phyloP scores from a whole-genome alignment of 129 eudicot species.

The Escallonia rubra region DNA sequence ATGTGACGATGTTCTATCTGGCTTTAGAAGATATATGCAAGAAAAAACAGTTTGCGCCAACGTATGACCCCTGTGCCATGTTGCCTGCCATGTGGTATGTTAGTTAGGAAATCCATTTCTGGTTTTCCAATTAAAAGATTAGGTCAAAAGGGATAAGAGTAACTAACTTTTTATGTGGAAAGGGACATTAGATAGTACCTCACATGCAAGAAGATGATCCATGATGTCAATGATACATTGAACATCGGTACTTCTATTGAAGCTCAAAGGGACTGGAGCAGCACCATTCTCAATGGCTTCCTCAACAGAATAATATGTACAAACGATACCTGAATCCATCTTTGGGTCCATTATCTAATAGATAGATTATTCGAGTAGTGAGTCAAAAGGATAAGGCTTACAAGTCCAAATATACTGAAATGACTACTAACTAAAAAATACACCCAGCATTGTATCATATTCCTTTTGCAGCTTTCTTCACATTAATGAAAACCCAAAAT shows the following conservation, averaged over 20 bases:
- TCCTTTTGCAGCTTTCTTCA: too few species aligned
- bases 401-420: too few species aligned
- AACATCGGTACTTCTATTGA: constrained; percentile 62
- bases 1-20: constrained; percentile 85
- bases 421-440: too few species aligned
- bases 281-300: constrained; percentile 96
- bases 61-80: constrained; percentile 99
- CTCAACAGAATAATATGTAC: constrained; percentile 81
- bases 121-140: not conserved
- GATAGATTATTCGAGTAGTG: not conserved
- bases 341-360: constrained; percentile 98
- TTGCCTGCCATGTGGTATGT: constrained; percentile 59
- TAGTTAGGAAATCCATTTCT: not conserved
- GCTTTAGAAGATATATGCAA: constrained; percentile 81
- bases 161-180: not conserved
- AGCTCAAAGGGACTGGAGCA: constrained; percentile 88
- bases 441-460: too few species aligned
- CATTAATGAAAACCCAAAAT: too few species aligned
- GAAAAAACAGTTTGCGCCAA: constrained; percentile 91
- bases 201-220: constrained; percentile 94
- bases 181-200: constrained; percentile 47
- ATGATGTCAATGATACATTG: constrained; percentile 66
- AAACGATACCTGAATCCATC: constrained; percentile 98
- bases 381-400: too few species aligned
- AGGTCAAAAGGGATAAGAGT: too few species aligned